A percentile compares a stretch with the other conserved stretches of the same genome.
Evolutionary conservation across 2,329 filamentous ascomycete genomes (phyloP).

Genomic region (Alternaria brassicicola): DNA sequence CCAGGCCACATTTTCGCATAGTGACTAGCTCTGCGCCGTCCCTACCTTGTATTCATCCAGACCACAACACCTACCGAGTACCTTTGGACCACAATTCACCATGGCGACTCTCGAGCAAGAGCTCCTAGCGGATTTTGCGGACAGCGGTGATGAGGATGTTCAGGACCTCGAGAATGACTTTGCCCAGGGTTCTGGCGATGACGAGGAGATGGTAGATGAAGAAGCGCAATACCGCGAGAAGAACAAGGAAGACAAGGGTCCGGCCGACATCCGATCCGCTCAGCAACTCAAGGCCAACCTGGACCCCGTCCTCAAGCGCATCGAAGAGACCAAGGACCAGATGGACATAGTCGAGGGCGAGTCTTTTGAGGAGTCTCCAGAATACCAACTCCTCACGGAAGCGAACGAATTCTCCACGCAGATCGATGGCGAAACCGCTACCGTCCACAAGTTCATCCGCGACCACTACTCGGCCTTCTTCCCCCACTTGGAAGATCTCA

Average conservation of each 20-base stretch:
- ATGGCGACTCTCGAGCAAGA: constrained; percentile 93
- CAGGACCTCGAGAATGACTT: constrained; percentile 46
- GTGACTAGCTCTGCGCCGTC: not conserved
- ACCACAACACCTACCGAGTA: too few species aligned
- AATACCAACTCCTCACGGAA: constrained; percentile 86
- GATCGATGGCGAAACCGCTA: constrained; percentile 89
- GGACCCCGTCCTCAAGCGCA: constrained; percentile 76
- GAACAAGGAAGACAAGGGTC: constrained; percentile 73
- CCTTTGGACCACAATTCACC: constrained; percentile 5
- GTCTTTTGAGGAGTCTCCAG: constrained; percentile 88
- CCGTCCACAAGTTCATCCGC: constrained; percentile 94
- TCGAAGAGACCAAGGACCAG: constrained; percentile 58
- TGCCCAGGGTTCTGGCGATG: constrained; percentile 57
- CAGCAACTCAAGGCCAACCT: constrained; percentile 81
- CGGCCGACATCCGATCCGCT: constrained; percentile 74
- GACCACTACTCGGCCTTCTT: constrained; percentile 96
- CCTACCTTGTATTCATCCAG: too few species aligned
- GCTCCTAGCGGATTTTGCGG: constrained; percentile 88
- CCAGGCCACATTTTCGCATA: not conserved
- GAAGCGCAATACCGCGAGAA: constrained; percentile 61
- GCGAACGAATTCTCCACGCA: constrained; percentile 89
- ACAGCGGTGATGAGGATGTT: constrained; percentile 68
- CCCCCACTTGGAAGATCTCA: constrained; percentile 86
- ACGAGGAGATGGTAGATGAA: constrained; percentile 64
- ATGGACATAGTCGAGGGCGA: constrained; percentile 75